phyloP scores from a whole-genome alignment of 768 basidiomycete species.

The Fistulinella prunicolor region DNA sequence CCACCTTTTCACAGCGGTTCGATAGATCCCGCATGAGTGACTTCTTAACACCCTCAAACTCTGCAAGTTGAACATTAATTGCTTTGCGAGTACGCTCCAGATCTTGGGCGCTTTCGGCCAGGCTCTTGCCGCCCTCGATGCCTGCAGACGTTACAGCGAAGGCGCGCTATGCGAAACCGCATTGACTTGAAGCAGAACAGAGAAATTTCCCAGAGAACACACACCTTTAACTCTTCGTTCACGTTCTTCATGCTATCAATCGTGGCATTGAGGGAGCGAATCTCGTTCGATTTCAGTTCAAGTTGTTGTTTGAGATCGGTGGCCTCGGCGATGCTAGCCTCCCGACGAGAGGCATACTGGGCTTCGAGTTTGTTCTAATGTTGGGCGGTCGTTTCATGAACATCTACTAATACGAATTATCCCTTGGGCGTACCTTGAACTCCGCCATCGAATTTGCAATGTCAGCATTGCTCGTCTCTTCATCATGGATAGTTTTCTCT shows the following conservation, averaged over 20 bases:
- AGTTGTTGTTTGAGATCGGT: constrained; percentile 86
- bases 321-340: constrained; percentile 82
- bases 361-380: constrained; percentile 86
- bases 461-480: constrained; percentile 81
- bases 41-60: constrained; percentile 98
- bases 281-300: constrained; percentile 79
- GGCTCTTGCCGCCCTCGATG: constrained; percentile 94
- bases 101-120: constrained; percentile 96
- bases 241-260: constrained; percentile 93
- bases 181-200: background rate
- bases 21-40: constrained; percentile 98
- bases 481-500: constrained; percentile 93
- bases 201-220: constrained; percentile 14
- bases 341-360: constrained; percentile 90
- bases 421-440: constrained; percentile 62
- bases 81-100: constrained; percentile 95
- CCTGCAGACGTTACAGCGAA: constrained; percentile 97
- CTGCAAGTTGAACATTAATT: constrained; percentile 95
- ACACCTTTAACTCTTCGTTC: constrained; percentile 96
- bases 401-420: background rate
- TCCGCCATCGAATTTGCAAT: constrained; percentile 83
- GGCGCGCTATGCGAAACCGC: constrained; percentile 64
- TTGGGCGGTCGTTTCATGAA: constrained; percentile 4
- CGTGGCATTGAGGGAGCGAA: constrained; percentile 77
- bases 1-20: constrained; percentile 98